These are phyloP conservation scores for Penicillium sp. DNA, from an alignment of 2,329 filamentous ascomycete species.

Conservation along the genomic window DNA sequence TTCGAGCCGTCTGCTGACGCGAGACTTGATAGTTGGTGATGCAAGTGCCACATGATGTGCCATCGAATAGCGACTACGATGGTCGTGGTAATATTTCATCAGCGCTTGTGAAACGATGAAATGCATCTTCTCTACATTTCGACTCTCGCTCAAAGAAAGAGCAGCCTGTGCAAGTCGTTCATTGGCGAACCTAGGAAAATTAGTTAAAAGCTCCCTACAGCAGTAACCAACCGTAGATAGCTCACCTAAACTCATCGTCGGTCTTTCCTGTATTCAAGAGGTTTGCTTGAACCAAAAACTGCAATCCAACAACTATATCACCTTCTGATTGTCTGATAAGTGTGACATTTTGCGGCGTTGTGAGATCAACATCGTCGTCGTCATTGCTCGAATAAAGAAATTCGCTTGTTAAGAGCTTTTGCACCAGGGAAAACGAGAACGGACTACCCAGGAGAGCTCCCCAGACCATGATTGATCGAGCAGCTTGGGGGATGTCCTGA, in stretches of 20 bases:
- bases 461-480: constrained; percentile 82
- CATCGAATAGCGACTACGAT: constrained; percentile 65
- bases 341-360: constrained; percentile 40
- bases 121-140: constrained; percentile 74
- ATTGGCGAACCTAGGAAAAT: constrained; percentile 65
- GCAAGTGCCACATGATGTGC: constrained; percentile 80
- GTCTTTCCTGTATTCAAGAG: constrained; percentile 77
- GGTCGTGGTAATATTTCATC: constrained; percentile 66
- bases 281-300: constrained; percentile 74
- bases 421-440: constrained; percentile 80
- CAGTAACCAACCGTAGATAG: not conserved
- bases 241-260: constrained; percentile 71
- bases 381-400: constrained; percentile 59
- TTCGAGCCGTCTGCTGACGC: constrained; percentile 57
- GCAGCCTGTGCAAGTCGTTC: constrained; percentile 82
- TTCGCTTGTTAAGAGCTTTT: constrained; percentile 71
- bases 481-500: constrained; percentile 68
- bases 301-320: constrained; percentile 69
- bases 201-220: constrained; percentile 4
- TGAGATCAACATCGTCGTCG: constrained; percentile 34
- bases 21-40: constrained; percentile 68
- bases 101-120: constrained; percentile 82
- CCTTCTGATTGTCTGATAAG: constrained; percentile 59
- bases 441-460: constrained; percentile 75
- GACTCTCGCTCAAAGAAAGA: constrained; percentile 64